Base-by-base conservation (phyloP, 2,329 filamentous ascomycete genomes). In the Rhynchosporium agropyri region DNA sequence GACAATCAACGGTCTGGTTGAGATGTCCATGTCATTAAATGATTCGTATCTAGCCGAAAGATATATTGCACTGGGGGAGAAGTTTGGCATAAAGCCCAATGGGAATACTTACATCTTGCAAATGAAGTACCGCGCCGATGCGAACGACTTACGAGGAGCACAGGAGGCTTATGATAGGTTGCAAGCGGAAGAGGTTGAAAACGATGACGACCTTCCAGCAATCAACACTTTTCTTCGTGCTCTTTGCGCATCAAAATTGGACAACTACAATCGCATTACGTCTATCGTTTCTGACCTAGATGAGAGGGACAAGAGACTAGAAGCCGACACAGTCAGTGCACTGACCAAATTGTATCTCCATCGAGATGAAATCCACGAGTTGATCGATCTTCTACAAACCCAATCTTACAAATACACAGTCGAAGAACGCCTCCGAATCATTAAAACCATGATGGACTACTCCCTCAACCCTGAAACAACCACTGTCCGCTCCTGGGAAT, bases 301-400 rank as follows among this genome's bases (percentile, higher is more conserved):
- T 63, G 85, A 92, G 70, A 85, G 87, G 10, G 82, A 87, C 60
- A 84, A 86, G 7, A 83, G 82, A 1, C 81, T 97, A 13, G 88
- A 90, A 42, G 85, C 92, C 0, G 82, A 87, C 49, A 96, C 92
- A 0, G 84, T 95, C 0, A 85, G 88, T 6, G 83, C 85, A 0
- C 80, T 97, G n/a, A 89, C 88, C 64, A 80, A 88, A 50, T 80
- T 89, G 48, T 89, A 96, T 68, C 81, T 97, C 10, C 83, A 85
- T 65, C 86, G 89, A 46, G 89, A 91, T 70, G 90, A 96, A 73
- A 82, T 87, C 49, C 86, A 88, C 67, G 92, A 96, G 65, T 87
- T 92, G 4, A 89, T 92, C 65, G 91, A 96, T 72, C 83, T 96
- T 0, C 83, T 98, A 15, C 91, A 92, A 29, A 82, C 89, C 4